Base-by-base conservation (phyloP, 202 grass and related monocot genomes). In the Cymbopogon flexuosus region DNA sequence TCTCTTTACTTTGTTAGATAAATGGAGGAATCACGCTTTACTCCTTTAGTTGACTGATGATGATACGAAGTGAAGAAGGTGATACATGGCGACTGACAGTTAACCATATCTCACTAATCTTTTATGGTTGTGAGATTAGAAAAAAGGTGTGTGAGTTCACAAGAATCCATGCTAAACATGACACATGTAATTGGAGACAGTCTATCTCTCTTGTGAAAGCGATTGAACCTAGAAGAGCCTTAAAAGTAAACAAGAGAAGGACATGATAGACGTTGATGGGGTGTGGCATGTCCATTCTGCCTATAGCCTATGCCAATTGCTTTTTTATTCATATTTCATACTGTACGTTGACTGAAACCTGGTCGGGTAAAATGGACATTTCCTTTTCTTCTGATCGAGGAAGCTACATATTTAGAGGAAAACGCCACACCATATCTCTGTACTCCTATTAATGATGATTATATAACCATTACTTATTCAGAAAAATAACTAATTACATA, bases 21-120 rank as follows among this genome's bases (percentile, higher is more conserved):
- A 83, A 86, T 69, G 83, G 68, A 89, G 79, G 40, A 86, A 86
- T 86, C 83, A 74, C 74, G 14, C 62, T 81, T 69, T 75, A 19
- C 75, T 52, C 72, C 34, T 75, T 73, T 64, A 30, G 14, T 75
- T 62, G 79, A 79, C 49, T 52, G 37, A 27, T 27, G 27, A 27
- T 27, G 27, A 31, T 68, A 64, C 15, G 33, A 56, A 31, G 33
- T 8, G 64, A 57, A 56, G 68, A 78, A 82, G 60, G 21, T 57
- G 71, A 82, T 68, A 62, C 59, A 15, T 8, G 40, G 41, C 41
- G 36, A 43, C 54, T 56, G 75, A 79, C 84, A 45, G 63, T 70
- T 83, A 87, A 84, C 80, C 70, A 59, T 31, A 86, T 83, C 74
- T 5, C 54, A 3, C 19, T 41, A 51, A 68, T 72, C 77, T 79